Percentiles rank a stretch among this genome's conserved stretches.
Evolutionary conservation across 441 rosid genomes (phyloP).

Genomic region (Capsella rubella): DNA sequence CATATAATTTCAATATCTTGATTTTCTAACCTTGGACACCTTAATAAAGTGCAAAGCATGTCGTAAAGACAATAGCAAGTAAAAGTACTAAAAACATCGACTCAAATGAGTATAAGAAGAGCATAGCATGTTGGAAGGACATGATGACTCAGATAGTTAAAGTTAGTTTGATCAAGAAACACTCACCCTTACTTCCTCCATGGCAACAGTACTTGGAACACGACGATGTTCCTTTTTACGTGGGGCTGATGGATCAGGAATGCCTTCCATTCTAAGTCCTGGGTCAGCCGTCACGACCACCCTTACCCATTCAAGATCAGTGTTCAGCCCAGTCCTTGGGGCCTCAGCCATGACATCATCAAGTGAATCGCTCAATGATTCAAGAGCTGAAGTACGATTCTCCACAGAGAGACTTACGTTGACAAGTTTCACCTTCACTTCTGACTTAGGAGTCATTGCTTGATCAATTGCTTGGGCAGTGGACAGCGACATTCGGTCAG

Average conservation of each 20-base stretch:
- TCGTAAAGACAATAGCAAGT: conserved; percentile 12
- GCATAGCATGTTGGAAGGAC: background rate
- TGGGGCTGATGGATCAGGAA: conserved; percentile 67
- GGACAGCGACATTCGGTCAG: conserved; percentile 93
- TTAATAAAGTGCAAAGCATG: conserved; percentile 11
- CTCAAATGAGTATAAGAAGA: conserved; percentile 15
- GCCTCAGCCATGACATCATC: conserved; percentile 42
- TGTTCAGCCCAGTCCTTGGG: conserved; percentile 42
- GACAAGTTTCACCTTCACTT: conserved; percentile 76
- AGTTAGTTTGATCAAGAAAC: conserved; percentile 19
- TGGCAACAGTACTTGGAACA: conserved; percentile 98
- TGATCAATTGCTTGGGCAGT: conserved; percentile 99
- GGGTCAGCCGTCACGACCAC: conserved; percentile 89
- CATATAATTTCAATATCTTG: conserved; percentile 11
- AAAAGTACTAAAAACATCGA: conserved; percentile 9
- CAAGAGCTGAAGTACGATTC: conserved; percentile 44
- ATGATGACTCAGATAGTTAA: conserved; percentile 9
- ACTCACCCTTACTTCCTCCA: conserved; percentile 97
- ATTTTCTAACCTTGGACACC: conserved; percentile 19
- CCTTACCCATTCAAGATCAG: conserved; percentile 92
- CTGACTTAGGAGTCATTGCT: conserved; percentile 92
- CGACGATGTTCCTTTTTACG: conserved; percentile 97
- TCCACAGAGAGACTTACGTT: conserved; percentile 72
- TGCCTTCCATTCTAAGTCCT: conserved; percentile 73
- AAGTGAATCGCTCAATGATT: conserved; percentile 43